Percentiles rank a stretch among this genome's conserved stretches.
These are phyloP conservation scores for Barbarea vulgaris DNA, from an alignment of 345 rosid species.

Conservation along the genomic window DNA sequence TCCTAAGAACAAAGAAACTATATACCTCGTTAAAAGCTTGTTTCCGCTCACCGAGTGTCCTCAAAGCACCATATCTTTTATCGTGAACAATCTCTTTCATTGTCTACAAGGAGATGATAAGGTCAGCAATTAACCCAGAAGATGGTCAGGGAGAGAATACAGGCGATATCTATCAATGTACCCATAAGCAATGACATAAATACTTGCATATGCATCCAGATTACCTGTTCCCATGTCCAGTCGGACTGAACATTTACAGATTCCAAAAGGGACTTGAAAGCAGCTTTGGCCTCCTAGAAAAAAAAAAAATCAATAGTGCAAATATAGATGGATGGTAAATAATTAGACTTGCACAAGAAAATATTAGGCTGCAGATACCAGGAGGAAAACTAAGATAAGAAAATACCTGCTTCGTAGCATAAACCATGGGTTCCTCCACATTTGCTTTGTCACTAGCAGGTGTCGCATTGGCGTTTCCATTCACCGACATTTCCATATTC, in stretches of 20 bases:
- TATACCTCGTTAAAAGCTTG: constrained; percentile 98
- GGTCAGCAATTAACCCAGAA: constrained; percentile 35
- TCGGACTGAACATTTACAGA: constrained; percentile 86
- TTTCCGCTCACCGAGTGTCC: constrained; percentile 94
- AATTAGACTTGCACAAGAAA: constrained; percentile 15
- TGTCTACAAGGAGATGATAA: constrained; percentile 51
- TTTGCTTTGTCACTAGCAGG: constrained; percentile 65
- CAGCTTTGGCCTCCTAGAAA: constrained; percentile 91
- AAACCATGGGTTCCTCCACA: constrained; percentile 79
- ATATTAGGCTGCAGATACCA: constrained; percentile 2
- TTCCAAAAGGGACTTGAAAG: constrained; percentile 92
- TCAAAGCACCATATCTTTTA: constrained; percentile 85
- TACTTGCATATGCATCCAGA: constrained; percentile 17
- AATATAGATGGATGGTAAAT: background rate
- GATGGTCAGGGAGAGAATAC: constrained; percentile 11
- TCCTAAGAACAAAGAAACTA: constrained; percentile 16
- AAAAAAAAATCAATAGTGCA: constrained; percentile 15
- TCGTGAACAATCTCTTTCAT: constrained; percentile 87
- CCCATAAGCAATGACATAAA: constrained; percentile 1
- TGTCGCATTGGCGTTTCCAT: constrained; percentile 58
- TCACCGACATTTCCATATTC: constrained; percentile 52
- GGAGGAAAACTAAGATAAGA: constrained; percentile 7
- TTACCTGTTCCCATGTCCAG: constrained; percentile 99
- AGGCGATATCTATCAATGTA: constrained; percentile 1
- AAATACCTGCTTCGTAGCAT: constrained; percentile 80